phyloP scores from a whole-genome alignment of 805 yeast genomes.

The Candida railenensis region DNA sequence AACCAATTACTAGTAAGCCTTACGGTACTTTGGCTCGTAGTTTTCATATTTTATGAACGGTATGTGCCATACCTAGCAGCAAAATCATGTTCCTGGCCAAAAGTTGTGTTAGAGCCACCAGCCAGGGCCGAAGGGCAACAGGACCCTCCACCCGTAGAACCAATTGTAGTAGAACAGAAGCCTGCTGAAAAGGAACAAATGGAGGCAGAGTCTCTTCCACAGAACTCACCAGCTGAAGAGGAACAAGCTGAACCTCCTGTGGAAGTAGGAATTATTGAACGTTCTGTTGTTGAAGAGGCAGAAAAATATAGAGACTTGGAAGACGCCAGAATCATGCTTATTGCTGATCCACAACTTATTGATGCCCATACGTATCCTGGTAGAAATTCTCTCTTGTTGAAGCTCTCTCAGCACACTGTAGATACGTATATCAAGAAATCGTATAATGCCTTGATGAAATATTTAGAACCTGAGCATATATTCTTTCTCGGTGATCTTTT shows the following conservation, averaged over 20 bases:
- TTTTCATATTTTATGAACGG: conserved; percentile 34
- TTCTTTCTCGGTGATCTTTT: conserved; percentile 43
- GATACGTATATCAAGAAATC: conserved; percentile 38
- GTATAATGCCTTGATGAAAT: conserved; percentile 30
- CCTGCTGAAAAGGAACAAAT: not conserved
- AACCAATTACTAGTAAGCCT: conserved; percentile 25
- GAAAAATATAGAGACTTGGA: not conserved
- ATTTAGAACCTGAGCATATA: conserved; percentile 34
- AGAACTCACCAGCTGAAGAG: not conserved
- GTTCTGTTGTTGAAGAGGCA: not conserved
- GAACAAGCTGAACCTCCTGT: no score
- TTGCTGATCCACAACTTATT: conserved; percentile 46
- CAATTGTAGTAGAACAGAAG: not conserved
- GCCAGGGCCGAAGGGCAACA: not conserved
- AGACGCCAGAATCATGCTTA: conserved; percentile 28
- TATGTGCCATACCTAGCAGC: conserved; percentile 26
- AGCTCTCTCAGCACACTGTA: conserved; percentile 40
- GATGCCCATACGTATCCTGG: conserved; percentile 46
- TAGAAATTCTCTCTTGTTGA: conserved; percentile 27
- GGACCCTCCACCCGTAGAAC: not conserved
- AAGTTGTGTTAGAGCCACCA: not conserved
- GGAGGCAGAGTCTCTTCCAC: not conserved
- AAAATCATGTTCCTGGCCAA: conserved; percentile 32
- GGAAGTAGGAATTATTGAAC: no score
- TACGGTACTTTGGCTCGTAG: conserved; percentile 24